phyloP scores from a whole-genome alignment of 2,329 filamentous ascomycete species.

The Amauroascus verrucosus region DNA sequence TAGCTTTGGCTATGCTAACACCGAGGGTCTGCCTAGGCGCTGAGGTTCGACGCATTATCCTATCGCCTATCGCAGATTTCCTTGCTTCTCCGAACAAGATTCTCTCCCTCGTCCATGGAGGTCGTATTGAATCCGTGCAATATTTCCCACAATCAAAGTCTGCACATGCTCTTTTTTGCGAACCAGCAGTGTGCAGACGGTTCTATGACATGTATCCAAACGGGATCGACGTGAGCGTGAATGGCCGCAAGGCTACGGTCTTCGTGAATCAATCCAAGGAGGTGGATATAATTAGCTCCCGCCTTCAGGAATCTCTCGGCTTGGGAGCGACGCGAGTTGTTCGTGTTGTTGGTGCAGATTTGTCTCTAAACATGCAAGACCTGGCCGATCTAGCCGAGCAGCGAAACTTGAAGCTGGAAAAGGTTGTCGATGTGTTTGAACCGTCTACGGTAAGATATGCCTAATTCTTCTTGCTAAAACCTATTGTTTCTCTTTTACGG shows the following conservation, averaged over 20 bases:
- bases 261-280: conserved; percentile 32
- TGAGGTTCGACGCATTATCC: conserved; percentile 22
- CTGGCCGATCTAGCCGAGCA: conserved; percentile 30
- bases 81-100: conserved; percentile 26
- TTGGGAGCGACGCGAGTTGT: conserved; percentile 39
- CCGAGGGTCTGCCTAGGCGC: not conserved
- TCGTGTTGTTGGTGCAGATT: conserved; percentile 34
- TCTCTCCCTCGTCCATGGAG: conserved; percentile 32
- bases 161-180: conserved; percentile 30
- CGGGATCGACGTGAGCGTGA: conserved; percentile 28
- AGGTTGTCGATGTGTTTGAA: conserved; percentile 35
- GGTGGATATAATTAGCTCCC: conserved; percentile 33
- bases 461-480: not conserved
- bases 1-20: not conserved
- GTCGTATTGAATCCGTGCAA: conserved; percentile 27
- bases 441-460: conserved; percentile 32
- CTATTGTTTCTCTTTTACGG: not conserved
- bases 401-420: conserved; percentile 37
- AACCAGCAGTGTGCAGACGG: conserved; percentile 26
- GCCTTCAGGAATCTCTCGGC: conserved; percentile 33
- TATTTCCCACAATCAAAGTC: conserved; percentile 16
- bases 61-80: conserved; percentile 29
- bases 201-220: conserved; percentile 30
- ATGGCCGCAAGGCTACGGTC: conserved; percentile 24
- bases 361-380: conserved; percentile 29